Evolutionary conservation across 768 basidiomycete species (phyloP).

Genomic region (Pleurotus giganteus): DNA sequence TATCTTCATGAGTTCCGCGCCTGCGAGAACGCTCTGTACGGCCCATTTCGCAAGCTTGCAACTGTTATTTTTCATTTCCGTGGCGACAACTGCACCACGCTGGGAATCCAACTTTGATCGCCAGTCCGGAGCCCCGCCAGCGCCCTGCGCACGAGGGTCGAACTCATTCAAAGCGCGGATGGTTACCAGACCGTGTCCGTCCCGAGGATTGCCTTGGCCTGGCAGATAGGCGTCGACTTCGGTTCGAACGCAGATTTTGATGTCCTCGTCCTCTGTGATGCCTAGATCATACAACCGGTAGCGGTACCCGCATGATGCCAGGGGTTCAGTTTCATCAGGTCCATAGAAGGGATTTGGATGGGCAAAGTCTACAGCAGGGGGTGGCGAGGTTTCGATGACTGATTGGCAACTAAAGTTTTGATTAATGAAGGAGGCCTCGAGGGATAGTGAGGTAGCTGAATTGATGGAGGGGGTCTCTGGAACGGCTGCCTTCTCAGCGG

Average conservation of each 20-base stretch:
- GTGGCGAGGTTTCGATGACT: slow-evolving; percentile 68
- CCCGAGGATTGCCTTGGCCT: slow-evolving; percentile 57
- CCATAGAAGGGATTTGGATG: slow-evolving; percentile 96
- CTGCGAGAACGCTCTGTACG: slow-evolving; percentile 91
- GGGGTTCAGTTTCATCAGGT: slow-evolving; percentile 90
- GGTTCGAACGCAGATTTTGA: slow-evolving; percentile 89
- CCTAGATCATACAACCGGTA: slow-evolving; percentile 95
- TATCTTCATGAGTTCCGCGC: slow-evolving; percentile 96
- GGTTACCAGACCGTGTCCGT: slow-evolving; percentile 80
- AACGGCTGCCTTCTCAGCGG: slow-evolving; percentile 55
- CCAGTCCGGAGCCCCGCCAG: slow-evolving; percentile 98
- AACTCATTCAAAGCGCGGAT: slow-evolving; percentile 97
- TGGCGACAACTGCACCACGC: slow-evolving; percentile 95
- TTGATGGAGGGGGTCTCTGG: slow-evolving; percentile 86
- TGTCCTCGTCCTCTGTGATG: slow-evolving; percentile 86
- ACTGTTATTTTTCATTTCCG: slow-evolving; percentile 99
- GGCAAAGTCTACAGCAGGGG: slow-evolving; percentile 67
- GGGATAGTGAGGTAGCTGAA: slow-evolving; percentile 86
- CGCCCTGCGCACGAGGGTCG: slow-evolving; percentile 84
- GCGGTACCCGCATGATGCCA: slow-evolving; percentile 94
- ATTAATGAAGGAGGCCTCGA: slow-evolving; percentile 99
- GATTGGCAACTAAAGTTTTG: slow-evolving; percentile 98
- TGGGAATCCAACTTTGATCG: slow-evolving; percentile 94
- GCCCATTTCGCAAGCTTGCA: slow-evolving; percentile 98
- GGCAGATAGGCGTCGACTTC: slow-evolving; percentile 90